Conservation (phyloP, 306 rosid genomes). For the Hippophae tibetana region DNA sequence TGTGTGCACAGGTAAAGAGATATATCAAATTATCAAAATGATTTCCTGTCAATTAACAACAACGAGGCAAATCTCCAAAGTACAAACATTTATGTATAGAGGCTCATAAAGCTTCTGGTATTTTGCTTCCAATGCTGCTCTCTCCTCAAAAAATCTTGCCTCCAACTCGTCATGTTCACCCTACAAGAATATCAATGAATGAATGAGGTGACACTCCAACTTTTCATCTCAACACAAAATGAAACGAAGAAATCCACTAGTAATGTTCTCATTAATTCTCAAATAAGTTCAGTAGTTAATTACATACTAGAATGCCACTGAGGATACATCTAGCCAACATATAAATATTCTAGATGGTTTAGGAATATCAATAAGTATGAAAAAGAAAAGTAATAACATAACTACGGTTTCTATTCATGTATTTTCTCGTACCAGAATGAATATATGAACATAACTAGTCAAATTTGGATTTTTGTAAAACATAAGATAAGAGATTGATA, state of each 20-base stretch:
- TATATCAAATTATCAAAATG: constrained; percentile 3
- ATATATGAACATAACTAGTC: no score
- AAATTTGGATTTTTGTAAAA: no score
- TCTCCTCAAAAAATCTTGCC: constrained; percentile 65
- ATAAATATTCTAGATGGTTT: no score
- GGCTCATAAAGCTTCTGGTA: constrained; percentile 70
- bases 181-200: constrained; percentile 15
- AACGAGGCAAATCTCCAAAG: not conserved
- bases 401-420: no score
- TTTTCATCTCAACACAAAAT: not conserved
- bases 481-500: no score
- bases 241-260: not conserved
- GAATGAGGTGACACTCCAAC: not conserved
- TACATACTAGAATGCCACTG: no score
- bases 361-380: no score
- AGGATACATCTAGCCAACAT: no score
- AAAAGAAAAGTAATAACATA: no score
- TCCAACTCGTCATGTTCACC: constrained; percentile 61
- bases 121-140: constrained; percentile 79
- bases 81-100: constrained; percentile 48
- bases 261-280: not conserved
- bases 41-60: not conserved
- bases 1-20: not conserved
- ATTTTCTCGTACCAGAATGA: no score
- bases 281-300: not conserved